A percentile compares a stretch with the other conserved stretches of the same genome.
These are phyloP conservation scores for Fusarium tuaranense DNA, from an alignment of 2,329 filamentous ascomycete species.

Conservation along the genomic window DNA sequence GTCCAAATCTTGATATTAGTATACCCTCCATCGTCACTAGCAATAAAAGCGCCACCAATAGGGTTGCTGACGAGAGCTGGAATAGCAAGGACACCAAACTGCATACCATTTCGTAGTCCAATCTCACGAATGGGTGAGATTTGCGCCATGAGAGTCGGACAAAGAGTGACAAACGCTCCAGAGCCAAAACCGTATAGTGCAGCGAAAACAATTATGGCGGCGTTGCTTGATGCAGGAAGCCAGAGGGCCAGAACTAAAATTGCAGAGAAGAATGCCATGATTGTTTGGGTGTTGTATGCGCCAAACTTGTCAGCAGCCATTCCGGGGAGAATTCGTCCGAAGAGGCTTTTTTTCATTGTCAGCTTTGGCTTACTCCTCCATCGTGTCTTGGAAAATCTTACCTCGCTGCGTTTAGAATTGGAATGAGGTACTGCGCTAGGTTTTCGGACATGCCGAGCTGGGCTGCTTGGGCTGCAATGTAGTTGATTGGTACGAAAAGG, in stretches of 20 bases:
- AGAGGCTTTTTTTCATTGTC: slow-evolving; percentile 37
- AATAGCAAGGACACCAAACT: slow-evolving; percentile 27
- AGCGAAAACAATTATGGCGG: slow-evolving; percentile 46
- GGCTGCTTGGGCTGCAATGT: slow-evolving; percentile 49
- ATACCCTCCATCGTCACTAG: not conserved
- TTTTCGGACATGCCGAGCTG: slow-evolving; percentile 43
- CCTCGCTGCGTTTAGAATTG: slow-evolving; percentile 53
- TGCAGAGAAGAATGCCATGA: slow-evolving; percentile 54
- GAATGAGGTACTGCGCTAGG: slow-evolving; percentile 50
- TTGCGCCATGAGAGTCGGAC: slow-evolving; percentile 53
- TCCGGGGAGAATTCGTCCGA: slow-evolving; percentile 51
- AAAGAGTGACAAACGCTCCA: slow-evolving; percentile 48
- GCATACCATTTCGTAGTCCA: slow-evolving; percentile 62
- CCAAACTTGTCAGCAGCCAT: slow-evolving; percentile 52
- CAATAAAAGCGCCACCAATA: slow-evolving; percentile 35
- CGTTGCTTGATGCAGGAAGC: slow-evolving; percentile 46
- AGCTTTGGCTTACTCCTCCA: not conserved
- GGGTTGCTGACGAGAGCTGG: slow-evolving; percentile 36
- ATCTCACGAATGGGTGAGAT: slow-evolving; percentile 67
- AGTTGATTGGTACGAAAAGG: slow-evolving; percentile 54
- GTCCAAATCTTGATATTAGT: slow-evolving; percentile 4
- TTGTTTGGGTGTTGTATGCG: slow-evolving; percentile 56
- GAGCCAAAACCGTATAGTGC: slow-evolving; percentile 52
- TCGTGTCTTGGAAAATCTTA: not conserved
- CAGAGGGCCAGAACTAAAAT: slow-evolving; percentile 49